Percentiles rank a stretch among this genome's conserved stretches.
Conservation (phyloP, 352 stramenopile species). For the Phytophthora citricola region DNA sequence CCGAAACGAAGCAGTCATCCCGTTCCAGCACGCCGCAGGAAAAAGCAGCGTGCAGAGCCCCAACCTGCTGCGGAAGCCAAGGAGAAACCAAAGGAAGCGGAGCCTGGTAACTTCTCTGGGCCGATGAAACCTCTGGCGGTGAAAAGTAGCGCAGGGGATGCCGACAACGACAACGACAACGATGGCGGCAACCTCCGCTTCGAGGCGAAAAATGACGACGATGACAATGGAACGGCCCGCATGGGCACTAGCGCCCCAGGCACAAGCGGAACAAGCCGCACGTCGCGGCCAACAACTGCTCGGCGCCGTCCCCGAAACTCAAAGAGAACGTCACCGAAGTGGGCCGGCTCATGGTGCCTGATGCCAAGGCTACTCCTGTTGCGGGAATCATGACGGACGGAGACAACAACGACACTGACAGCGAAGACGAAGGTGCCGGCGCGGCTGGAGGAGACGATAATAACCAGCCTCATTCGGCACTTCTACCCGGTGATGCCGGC, state of each 20-base stretch:
- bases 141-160: constrained; percentile 38
- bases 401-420: constrained; percentile 80
- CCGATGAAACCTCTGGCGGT: constrained; percentile 65
- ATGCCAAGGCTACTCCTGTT: constrained; percentile 82
- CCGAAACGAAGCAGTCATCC: constrained; percentile 64
- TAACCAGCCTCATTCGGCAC: constrained; percentile 35
- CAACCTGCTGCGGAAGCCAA: constrained; percentile 39
- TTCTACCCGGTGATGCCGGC: constrained; percentile 47
- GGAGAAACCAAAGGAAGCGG: constrained; percentile 41
- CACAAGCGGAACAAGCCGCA: constrained; percentile 72
- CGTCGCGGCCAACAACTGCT: constrained; percentile 83
- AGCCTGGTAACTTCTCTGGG: constrained; percentile 55
- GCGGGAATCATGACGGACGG: constrained; percentile 87
- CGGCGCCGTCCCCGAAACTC: constrained; percentile 87
- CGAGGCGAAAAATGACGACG: constrained; percentile 44
- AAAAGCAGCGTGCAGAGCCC: constrained; percentile 38
- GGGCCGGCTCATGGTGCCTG: constrained; percentile 66
- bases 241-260: constrained; percentile 38
- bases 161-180: constrained; percentile 63
- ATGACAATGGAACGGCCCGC: constrained; percentile 30
- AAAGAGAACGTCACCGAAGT: constrained; percentile 90
- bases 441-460: constrained; percentile 33
- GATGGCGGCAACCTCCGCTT: constrained; percentile 59
- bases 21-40: constrained; percentile 67
- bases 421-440: constrained; percentile 53